These are phyloP conservation scores for Peronosclerospora sorghi DNA, from an alignment of 352 stramenopile genomes.

Conservation along the genomic window DNA sequence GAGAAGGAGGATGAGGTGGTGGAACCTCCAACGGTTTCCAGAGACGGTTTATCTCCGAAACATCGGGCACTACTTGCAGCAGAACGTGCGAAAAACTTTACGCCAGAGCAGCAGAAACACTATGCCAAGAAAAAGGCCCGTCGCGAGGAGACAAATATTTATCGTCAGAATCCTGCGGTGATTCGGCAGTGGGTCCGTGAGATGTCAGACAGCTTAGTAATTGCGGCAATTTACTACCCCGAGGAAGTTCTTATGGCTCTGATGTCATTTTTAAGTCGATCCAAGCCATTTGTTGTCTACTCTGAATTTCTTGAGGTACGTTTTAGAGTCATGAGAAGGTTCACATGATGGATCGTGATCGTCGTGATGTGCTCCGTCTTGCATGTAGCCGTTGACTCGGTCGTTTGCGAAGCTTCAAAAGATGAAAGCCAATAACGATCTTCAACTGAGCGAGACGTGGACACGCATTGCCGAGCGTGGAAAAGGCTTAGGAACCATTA, in stretches of 20 bases:
- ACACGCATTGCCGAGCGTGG: constrained; percentile 86
- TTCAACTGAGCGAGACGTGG: constrained; percentile 93
- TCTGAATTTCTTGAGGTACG: constrained; percentile 85
- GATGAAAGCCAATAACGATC: constrained; percentile 85
- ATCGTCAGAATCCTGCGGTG: constrained; percentile 53
- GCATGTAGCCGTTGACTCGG: constrained; percentile 74
- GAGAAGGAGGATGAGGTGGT: constrained; percentile 47
- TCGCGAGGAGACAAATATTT: constrained; percentile 66
- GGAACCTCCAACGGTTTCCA: constrained; percentile 26
- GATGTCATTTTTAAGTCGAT: constrained; percentile 83
- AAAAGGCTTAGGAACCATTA: constrained; percentile 50
- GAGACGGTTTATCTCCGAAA: constrained; percentile 45
- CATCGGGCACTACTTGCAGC: constrained; percentile 47
- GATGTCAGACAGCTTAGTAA: constrained; percentile 80
- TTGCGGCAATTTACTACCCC: constrained; percentile 87
- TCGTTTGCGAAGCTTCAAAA: constrained; percentile 86
- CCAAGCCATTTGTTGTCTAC: constrained; percentile 92
- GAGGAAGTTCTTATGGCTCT: constrained; percentile 77
- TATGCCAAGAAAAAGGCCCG: constrained; percentile 74
- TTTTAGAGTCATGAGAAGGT: background rate
- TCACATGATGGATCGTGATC: background rate
- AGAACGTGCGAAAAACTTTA: constrained; percentile 76
- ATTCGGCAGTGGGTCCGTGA: constrained; percentile 58
- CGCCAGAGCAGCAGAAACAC: constrained; percentile 64
- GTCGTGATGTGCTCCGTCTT: background rate